Evolutionary conservation across 192 early-diverging fungal species (phyloP), one percentile per base, ranked within the genome.

Genomic region (Martensiomyces pterosporus): DNA sequence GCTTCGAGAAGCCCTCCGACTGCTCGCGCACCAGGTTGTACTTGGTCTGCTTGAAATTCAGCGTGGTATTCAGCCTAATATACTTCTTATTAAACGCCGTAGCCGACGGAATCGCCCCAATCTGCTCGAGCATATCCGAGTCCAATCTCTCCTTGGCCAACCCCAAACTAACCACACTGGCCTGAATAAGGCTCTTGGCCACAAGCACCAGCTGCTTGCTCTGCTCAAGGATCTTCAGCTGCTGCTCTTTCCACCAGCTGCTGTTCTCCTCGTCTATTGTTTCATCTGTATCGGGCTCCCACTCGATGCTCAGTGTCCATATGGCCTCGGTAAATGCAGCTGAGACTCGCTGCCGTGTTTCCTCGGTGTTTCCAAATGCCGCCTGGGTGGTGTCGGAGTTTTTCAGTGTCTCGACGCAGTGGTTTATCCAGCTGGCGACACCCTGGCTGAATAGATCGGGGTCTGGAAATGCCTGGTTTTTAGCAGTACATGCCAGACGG

Each of bases 1-100:
- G 59, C 47, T 75, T 75, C 9, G 64, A 49, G 40, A 67, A 75
- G 1, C 71, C 71, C 47, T 75, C 71, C 44, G 50, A 57, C 52
- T 75, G 64, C 43, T 75, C 71, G 47, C 64, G 46, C 9, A 52
- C 45, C 38, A 75, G 49, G 24, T 75, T 75, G 35, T 57, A 75
- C 60, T 75, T 75, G 55, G 63, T 66, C 33, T 75, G 71, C 49
- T 67, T 75, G 37, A 61, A 75, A 40, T 63, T 54, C n/a, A 75
- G 43, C 26, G 71, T 33, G 4, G 71, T 75, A 19, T 67, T 67
- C 16, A 75, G 51, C 18, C 69, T 57, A 8, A 73, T 54, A 33
- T 42, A 61, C 43, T 61, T 60, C 17, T 47, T 50, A n/a, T 60
- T 65, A 33, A 61, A 73, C 9, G 32, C 32, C 1, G 37, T 24